Base-by-base conservation (phyloP, 345 rosid species). In the Passiflora organensis region DNA sequence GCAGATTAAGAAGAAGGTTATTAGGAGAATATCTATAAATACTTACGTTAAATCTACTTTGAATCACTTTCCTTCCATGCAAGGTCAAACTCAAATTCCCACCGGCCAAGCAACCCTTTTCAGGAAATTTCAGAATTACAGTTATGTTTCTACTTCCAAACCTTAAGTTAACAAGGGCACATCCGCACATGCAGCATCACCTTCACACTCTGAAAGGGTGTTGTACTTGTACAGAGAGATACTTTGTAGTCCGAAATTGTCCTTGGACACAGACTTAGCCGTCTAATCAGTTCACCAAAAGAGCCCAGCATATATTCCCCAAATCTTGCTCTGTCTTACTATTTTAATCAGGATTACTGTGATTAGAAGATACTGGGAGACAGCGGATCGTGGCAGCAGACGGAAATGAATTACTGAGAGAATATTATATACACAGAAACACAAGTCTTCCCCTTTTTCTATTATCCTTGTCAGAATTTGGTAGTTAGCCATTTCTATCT, bases 221-320 rank as follows among this genome's bases (percentile, higher is more conserved):
- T 20, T 22, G 5, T 5, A 17, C 51, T 23, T 18, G 10, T 48
- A 28, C 9, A 17, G 14, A 38, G 18, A 13, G 20, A 39, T 51
- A n/a, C n/a, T n/a, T n/a, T n/a, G n/a, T 21, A 11, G 13, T 28
- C 13, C 17, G 6, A 38, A 63, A 52, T 1, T 48, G 58, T 21
- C 24, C 36, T 18, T 23, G 15, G 2, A 8, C 34, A 28, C 8
- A 28, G 8, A 28, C 34, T 28, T 3, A 28, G 5, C 34, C 34
- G 51, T 43, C 50, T 10, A 60, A 56, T 60, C 36, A 41, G 55
- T 42, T 53, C 43, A 37, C n/a, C 32, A 45, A 10, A 48, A 37
- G 74, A 58, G 28, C 76, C 82, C 77, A 44, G 51, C 86, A 78
- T 58, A 73, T 76, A 78, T 81, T 73, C 83, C 48, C 64, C 17